Percentiles rank a stretch among this genome's conserved stretches.
Evolutionary conservation across 2,329 filamentous ascomycete genomes (phyloP).

Genomic region (Exophiala sideris): DNA sequence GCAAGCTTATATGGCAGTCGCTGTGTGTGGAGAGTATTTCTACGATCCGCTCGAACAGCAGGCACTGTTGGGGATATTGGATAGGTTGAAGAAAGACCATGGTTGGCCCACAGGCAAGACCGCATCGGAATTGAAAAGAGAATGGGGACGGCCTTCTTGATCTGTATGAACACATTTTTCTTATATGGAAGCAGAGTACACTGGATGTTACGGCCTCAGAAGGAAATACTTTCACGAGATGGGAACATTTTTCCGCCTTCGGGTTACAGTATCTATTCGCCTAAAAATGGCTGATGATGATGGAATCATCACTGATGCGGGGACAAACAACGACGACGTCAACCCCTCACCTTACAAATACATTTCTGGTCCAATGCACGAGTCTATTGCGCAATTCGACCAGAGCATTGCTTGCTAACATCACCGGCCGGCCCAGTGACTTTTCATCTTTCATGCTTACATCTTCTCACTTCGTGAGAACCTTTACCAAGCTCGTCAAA

Average conservation of each 20-base stretch:
- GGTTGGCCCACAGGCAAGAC: conserved; percentile 53
- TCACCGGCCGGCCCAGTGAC: too few species aligned
- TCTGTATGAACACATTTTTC: not conserved
- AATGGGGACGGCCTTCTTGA: conserved; percentile 42
- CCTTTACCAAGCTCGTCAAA: too few species aligned
- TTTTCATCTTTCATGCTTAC: too few species aligned
- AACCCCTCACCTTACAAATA: conserved; percentile 4
- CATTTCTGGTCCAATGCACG: not conserved
- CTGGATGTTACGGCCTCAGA: not conserved
- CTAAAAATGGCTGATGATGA: too few species aligned
- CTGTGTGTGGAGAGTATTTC: conserved; percentile 26
- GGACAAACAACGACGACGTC: not conserved
- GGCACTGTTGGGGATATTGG: conserved; percentile 21
- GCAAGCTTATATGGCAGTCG: conserved; percentile 27
- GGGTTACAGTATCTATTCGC: too few species aligned
- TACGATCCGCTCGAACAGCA: conserved; percentile 21
- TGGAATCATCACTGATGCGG: not conserved
- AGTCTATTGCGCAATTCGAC: not conserved
- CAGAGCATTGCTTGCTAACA: too few species aligned
- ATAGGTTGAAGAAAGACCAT: conserved; percentile 51
- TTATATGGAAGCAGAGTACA: not conserved
- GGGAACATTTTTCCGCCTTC: too few species aligned
- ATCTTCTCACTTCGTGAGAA: too few species aligned
- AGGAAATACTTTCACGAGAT: not conserved
- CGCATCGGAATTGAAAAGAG: conserved; percentile 46